Evolutionary conservation across 768 basidiomycete species (phyloP), one percentile per base, ranked within the genome.

Genomic region (Boletus insuetus): DNA sequence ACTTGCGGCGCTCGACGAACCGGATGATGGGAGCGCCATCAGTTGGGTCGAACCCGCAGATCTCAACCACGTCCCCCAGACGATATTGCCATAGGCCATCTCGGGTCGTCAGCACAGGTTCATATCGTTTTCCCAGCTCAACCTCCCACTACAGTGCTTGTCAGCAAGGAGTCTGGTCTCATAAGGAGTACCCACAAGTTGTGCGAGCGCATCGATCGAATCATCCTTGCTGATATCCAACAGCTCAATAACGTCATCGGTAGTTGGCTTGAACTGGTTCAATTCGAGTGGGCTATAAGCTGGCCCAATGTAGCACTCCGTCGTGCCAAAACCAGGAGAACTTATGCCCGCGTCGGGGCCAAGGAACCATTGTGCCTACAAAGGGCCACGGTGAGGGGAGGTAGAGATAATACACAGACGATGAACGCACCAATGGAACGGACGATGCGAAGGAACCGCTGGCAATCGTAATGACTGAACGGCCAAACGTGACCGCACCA

Each of bases 41-140:
- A 7, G 19, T 44, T 1, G 64, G 42, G 17, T 61, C 58, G 22
- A 67, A 68, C 16, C 61, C 64, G 3, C 48, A 38, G 22, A 66
- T 42, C 53, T 66, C 60, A n/a, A 67, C 42, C 22, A 65, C 46
- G 20, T 66, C 65, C 1, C 57, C 59, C 4, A 67, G 54, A 24
- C 59, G 53, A 49, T 65, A 64, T 2, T 63, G 59, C 65, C 64
- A 65, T 31, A 67, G 17, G 14, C 65, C 63, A 1, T 61, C 46
- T 6, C 8, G 22, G 4, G 59, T 61, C 3, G 64, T 65, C 11
- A 62, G 13, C 16, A 66, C 53, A 26, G 47, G 7, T 29, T 66
- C 65, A 14, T 67, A 68, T 12, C 12, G 55, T 37, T 34, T 50
- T 13, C 59, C 59, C 22, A 29, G 2, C 31, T 59, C 45, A 12